Base-by-base conservation (phyloP, 768 basidiomycete species). In the Infundibulicybe gibba region DNA sequence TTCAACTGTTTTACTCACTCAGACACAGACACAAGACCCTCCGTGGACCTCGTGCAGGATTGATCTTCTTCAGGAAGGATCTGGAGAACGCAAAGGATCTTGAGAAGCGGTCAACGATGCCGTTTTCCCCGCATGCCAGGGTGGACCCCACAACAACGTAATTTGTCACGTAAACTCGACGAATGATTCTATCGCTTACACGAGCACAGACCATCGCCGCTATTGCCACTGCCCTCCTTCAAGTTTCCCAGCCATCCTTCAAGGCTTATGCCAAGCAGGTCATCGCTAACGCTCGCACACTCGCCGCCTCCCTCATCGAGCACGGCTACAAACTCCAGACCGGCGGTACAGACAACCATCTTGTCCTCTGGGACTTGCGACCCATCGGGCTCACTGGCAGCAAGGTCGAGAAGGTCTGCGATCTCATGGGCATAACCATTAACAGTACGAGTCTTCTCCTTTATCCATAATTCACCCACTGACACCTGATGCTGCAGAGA, bases 91-190 rank as follows among this genome's bases (percentile, higher is more conserved):
- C 81, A 20, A 70, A 80, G 58, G 95, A 98, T 56, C 81, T 99
- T 39, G 97, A 97, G 79, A 92, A 92, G 69, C 88, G 94, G 84
- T 99, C 59, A 98, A 98, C 65, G 90, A 95, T 35, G 94, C 97
- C 42, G 95, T 99, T 53, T 99, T 99, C 85, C 97, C 97, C 48
- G 95, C 97, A 32, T 98, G 97, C 80, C 97, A 98, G 72, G 97
- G 97, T 69, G 97, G 95, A 41, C 97, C 95, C 38, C 97, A 98
- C 77, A 98, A 98, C 76, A 94, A 99, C 73, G 89, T 90, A 47
- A 47, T 82, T 54, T 47, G n/a, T 43, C 15, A 11, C 1, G 5
- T 10, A 5, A 16, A 12, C 14, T 17, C n/a, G 11, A n/a, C 9
- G 1, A 9, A 8, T 15, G 15, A 10, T 8, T 32, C 16, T 42